These are phyloP conservation scores for Cercospora janseana DNA, from an alignment of 2,329 filamentous ascomycete species.

Conservation along the genomic window DNA sequence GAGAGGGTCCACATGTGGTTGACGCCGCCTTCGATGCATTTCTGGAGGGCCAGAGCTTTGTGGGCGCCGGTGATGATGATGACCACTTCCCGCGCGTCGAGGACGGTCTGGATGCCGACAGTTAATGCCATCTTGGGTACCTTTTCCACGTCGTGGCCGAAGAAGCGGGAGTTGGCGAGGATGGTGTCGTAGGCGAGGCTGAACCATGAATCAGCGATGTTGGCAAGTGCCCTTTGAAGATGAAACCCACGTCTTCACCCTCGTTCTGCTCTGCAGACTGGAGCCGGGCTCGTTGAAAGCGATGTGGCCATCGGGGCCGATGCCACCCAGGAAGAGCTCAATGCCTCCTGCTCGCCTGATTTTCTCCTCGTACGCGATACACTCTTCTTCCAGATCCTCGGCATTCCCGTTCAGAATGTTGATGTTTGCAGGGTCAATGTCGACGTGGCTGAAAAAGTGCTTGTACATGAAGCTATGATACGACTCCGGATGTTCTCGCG, in stretches of 20 bases:
- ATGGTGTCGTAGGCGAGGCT: slow-evolving; percentile 78
- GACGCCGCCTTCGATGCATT: slow-evolving; percentile 75
- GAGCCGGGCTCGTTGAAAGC: slow-evolving; percentile 89
- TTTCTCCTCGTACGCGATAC: slow-evolving; percentile 73
- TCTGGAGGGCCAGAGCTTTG: slow-evolving; percentile 76
- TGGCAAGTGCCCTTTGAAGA: background rate
- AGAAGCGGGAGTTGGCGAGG: slow-evolving; percentile 80
- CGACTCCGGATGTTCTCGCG: slow-evolving; percentile 77
- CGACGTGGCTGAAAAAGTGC: slow-evolving; percentile 83
- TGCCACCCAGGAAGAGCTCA: slow-evolving; percentile 80
- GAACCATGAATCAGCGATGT: background rate
- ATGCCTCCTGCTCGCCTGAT: slow-evolving; percentile 75
- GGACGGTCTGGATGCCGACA: slow-evolving; percentile 78
- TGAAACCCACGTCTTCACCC: slow-evolving; percentile 66
- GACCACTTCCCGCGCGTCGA: slow-evolving; percentile 76
- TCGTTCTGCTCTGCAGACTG: slow-evolving; percentile 70
- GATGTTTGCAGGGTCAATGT: slow-evolving; percentile 77
- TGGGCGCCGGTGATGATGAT: slow-evolving; percentile 79
- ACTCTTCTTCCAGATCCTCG: slow-evolving; percentile 70
- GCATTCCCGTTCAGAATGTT: slow-evolving; percentile 83
- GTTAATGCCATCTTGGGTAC: slow-evolving; percentile 82
- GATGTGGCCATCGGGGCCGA: slow-evolving; percentile 83
- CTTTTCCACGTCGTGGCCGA: slow-evolving; percentile 67
- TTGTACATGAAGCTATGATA: slow-evolving; percentile 95
- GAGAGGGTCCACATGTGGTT: slow-evolving; percentile 93